Evolutionary conservation across 306 rosid species (phyloP).

Genomic region (Astragalus membranaceus): DNA sequence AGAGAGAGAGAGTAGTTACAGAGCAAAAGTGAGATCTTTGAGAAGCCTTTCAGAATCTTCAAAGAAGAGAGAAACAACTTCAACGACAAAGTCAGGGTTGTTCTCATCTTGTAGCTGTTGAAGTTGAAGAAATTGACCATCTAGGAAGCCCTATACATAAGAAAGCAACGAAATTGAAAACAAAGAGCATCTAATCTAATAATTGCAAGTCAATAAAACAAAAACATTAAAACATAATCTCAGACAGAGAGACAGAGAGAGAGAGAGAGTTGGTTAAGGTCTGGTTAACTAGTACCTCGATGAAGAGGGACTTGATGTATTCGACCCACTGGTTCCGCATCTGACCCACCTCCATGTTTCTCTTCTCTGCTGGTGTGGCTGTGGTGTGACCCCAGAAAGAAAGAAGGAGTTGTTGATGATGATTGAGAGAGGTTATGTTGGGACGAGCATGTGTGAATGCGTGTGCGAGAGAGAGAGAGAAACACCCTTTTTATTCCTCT

Average conservation of each 20-base stretch:
- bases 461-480: neutral
- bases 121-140: conserved; percentile 87
- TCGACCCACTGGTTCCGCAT: conserved; percentile 88
- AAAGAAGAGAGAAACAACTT: conserved; percentile 91
- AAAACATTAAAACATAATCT: neutral
- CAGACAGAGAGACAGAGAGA: neutral
- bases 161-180: conserved; percentile 23
- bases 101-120: conserved; percentile 95
- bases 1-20: conserved; percentile 36
- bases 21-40: conserved; percentile 67
- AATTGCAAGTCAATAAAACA: neutral
- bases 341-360: conserved; percentile 81
- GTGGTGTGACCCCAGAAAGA: too few species aligned
- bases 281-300: conserved; percentile 45
- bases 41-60: conserved; percentile 96
- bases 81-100: conserved; percentile 91
- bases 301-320: conserved; percentile 58
- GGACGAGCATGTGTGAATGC: too few species aligned
- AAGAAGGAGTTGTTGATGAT: too few species aligned
- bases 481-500: conserved; percentile 7
- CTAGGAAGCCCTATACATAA: conserved; percentile 55
- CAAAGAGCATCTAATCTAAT: conserved; percentile 12
- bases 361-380: neutral
- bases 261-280: neutral
- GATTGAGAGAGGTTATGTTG: too few species aligned